Conservation (phyloP, 257 asterid species). For the Knoxia roxburghii region DNA sequence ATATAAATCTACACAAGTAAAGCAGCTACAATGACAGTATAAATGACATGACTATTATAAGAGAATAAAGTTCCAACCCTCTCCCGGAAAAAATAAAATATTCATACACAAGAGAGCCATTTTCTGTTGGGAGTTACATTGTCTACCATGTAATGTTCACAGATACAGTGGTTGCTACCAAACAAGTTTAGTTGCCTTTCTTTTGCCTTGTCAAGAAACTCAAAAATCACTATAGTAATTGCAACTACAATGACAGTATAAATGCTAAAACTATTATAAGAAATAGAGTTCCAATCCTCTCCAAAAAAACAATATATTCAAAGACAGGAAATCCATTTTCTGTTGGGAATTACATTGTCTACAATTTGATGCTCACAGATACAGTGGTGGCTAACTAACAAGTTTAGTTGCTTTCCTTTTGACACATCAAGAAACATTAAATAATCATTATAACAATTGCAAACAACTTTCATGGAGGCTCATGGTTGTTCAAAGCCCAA, state of each 20-base stretch:
- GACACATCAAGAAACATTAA: background rate
- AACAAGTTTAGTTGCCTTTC: background rate
- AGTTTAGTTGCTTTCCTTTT: background rate
- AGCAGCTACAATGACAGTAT: background rate
- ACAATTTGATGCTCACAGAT: background rate
- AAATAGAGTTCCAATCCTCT: background rate
- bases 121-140: background rate
- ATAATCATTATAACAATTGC: background rate
- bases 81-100: background rate
- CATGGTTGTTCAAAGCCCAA: background rate
- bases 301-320: no score
- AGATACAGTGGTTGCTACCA: background rate
- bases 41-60: no score
- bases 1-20: background rate
- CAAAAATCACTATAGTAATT: background rate
- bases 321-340: background rate
- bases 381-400: background rate
- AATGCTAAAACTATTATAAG: no score
- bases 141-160: background rate
- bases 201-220: background rate
- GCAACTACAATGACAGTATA: background rate
- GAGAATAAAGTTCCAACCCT: background rate
- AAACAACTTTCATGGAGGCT: background rate
- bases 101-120: background rate
- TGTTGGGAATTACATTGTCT: background rate